Evolutionary conservation across 208 protist species (phyloP).

Genomic region (Acanthamoeba castellanii): DNA sequence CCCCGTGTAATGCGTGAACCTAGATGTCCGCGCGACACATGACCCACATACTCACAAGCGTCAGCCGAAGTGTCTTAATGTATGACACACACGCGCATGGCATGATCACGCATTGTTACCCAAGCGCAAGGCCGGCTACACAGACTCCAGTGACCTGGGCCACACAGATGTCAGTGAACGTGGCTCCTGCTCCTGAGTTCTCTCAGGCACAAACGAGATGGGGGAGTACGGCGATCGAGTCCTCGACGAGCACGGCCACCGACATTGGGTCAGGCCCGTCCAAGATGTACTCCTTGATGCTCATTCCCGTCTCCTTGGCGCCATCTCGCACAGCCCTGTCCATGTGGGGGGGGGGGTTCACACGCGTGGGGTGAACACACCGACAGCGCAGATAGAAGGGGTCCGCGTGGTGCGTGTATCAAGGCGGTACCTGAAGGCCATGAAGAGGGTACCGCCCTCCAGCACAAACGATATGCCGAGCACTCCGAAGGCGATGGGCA

Average conservation of each 20-base stretch:
- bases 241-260: slow-evolving; percentile 60
- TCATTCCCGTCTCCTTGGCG: slow-evolving; percentile 9
- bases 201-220: too few relatives aligned
- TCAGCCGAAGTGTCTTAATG: neutral
- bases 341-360: neutral
- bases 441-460: slow-evolving; percentile 12
- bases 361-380: neutral
- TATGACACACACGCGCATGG: neutral
- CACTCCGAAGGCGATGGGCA: slow-evolving; percentile 40
- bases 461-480: slow-evolving; percentile 12
- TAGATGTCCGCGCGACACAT: neutral
- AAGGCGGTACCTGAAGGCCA: neutral
- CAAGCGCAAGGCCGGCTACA: slow-evolving; percentile 22
- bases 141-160: slow-evolving; percentile 35
- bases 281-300: slow-evolving; percentile 68
- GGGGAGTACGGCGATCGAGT: slow-evolving; percentile 28
- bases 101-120: neutral
- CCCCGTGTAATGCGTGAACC: slow-evolving; percentile 56
- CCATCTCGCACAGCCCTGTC: slow-evolving; percentile 32
- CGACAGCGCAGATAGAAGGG: neutral
- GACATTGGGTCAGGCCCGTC: slow-evolving; percentile 51
- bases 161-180: neutral
- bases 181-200: neutral
- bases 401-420: neutral
- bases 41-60: neutral